Conservation (phyloP, 768 basidiomycete species). For the Agrocybe pediades region DNA sequence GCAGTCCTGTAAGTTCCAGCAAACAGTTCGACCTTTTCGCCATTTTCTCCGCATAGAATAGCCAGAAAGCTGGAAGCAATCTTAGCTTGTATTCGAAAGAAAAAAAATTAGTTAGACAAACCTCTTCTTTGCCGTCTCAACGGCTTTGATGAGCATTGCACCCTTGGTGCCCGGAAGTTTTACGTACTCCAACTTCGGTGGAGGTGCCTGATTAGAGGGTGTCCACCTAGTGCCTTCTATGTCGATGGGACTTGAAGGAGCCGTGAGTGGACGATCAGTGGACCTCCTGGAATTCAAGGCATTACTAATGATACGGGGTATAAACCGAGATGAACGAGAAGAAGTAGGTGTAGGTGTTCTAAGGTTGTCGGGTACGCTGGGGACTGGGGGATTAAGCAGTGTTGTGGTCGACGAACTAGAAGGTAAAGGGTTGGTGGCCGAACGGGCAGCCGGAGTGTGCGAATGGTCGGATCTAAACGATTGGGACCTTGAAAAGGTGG, state of each 20-base stretch:
- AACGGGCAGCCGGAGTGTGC: slow-evolving; percentile 23
- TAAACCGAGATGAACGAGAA: slow-evolving; percentile 59
- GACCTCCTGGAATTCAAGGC: slow-evolving; percentile 61
- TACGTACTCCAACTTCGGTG: slow-evolving; percentile 88
- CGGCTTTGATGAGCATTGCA: slow-evolving; percentile 79
- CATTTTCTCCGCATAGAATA: slow-evolving; percentile 89
- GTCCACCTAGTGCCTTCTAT: slow-evolving; percentile 27
- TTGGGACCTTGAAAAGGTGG: slow-evolving; percentile 37
- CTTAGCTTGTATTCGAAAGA: background rate
- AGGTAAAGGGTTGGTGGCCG: slow-evolving; percentile 20
- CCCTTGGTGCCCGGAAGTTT: slow-evolving; percentile 92
- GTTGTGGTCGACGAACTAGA: slow-evolving; percentile 15
- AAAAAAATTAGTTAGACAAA: slow-evolving; percentile 26
- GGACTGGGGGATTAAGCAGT: slow-evolving; percentile 12
- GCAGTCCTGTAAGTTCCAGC: slow-evolving; percentile 91
- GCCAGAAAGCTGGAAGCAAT: slow-evolving; percentile 72
- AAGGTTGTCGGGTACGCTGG: slow-evolving; percentile 18
- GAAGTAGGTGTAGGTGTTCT: slow-evolving; percentile 31
- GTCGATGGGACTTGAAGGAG: slow-evolving; percentile 33
- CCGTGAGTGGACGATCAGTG: slow-evolving; percentile 51
- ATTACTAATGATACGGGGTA: slow-evolving; percentile 70
- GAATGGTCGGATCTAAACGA: slow-evolving; percentile 42
- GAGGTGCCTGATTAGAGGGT: slow-evolving; percentile 54
- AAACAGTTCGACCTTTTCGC: slow-evolving; percentile 92
- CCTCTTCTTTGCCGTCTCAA: slow-evolving; percentile 91